Base-by-base conservation (phyloP, 495 filamentous ascomycete species). In the Achaetomiella virescens region DNA sequence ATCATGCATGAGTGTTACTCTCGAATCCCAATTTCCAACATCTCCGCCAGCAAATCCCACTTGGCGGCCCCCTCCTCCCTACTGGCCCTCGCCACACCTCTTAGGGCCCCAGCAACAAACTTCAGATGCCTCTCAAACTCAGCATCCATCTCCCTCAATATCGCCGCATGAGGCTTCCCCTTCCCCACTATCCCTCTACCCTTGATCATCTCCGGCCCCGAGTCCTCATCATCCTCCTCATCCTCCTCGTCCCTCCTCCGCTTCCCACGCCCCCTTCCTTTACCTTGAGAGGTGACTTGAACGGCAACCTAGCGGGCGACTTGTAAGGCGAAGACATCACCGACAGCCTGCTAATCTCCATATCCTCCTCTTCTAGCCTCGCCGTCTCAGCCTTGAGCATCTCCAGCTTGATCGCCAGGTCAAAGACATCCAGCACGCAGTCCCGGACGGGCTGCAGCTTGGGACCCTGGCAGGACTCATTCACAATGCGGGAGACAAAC, bases 391-490 rank as follows among this genome's bases (percentile, higher is more conserved):
- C 59, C 6, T 67, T 71, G 78, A 0, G 71, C 71, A 37, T 78
- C 73, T 75, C 74, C n/a, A 83, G 71, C 44, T 70, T 70, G 50
- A 81, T 71, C 0, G 75, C 62, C 21, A 84, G 68, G 54, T 84
- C 79, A 6, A 91, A 78, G 0, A 91, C 69, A 25, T 82, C 79
- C 22, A 87, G 72, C 27, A 89, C 81, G 20, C 78, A 78, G 59
- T 87, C 75, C 51, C 83, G 78, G 41, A 91, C 84, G 0, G 84
- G 82, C 15, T 74, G 66, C 14, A 90, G 72, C 58, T 83, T 82
- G 5, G 74, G 58, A 0, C 84, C 80, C 0, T 95, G 78, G 9
- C 92, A 78, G 45, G 84, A 80, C 59, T 88, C 82, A 41, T 81
- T 79, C 60, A 84, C 72, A 7, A 91, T 64, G 9, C 76, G 75